phyloP scores from a whole-genome alignment of 805 yeast genomes.

The Kluyveromyces starmeri region DNA sequence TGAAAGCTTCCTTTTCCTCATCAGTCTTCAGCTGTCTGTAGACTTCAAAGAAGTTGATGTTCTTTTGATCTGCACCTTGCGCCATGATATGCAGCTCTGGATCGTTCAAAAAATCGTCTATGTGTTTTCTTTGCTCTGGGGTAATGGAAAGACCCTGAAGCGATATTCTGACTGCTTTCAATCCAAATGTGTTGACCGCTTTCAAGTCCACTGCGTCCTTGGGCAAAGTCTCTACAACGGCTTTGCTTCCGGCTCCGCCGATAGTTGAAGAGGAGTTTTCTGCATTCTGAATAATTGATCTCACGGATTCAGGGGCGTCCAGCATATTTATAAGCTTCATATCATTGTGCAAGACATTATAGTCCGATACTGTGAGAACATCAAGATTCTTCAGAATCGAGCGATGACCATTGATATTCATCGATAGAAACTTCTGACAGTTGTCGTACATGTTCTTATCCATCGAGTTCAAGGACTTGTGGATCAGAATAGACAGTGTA shows the following conservation, averaged over 20 bases:
- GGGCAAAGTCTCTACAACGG: slow-evolving; percentile 35
- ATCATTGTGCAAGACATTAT: slow-evolving; percentile 30
- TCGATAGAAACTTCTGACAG: slow-evolving; percentile 12
- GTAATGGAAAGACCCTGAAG: slow-evolving; percentile 41
- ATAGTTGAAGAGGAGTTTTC: slow-evolving; percentile 1
- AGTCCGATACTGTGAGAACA: slow-evolving; percentile 24
- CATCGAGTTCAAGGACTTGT: slow-evolving; percentile 31
- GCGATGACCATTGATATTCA: slow-evolving; percentile 13
- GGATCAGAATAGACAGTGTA: slow-evolving; percentile 51
- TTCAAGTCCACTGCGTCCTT: slow-evolving; percentile 47
- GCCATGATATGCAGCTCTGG: slow-evolving; percentile 30
- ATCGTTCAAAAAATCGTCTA: slow-evolving; percentile 30
- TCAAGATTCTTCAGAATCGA: slow-evolving; percentile 21
- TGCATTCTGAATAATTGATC: slow-evolving; percentile 11
- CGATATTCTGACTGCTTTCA: slow-evolving; percentile 71
- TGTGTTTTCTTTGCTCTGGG: slow-evolving; percentile 21
- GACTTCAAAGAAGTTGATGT: slow-evolving; percentile 58
- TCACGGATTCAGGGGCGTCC: slow-evolving; percentile 20
- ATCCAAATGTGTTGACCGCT: slow-evolving; percentile 69
- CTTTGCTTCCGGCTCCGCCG: slow-evolving; percentile 10
- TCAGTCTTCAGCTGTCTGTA: slow-evolving; percentile 44
- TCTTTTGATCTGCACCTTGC: slow-evolving; percentile 16
- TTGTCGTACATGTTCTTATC: slow-evolving; percentile 4
- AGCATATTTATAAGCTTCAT: slow-evolving; percentile 26
- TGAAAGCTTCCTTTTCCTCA: slow-evolving; percentile 45